Evolutionary conservation across 2,329 filamentous ascomycete genomes (phyloP).

Genomic region (Diaporthe citriasiana): DNA sequence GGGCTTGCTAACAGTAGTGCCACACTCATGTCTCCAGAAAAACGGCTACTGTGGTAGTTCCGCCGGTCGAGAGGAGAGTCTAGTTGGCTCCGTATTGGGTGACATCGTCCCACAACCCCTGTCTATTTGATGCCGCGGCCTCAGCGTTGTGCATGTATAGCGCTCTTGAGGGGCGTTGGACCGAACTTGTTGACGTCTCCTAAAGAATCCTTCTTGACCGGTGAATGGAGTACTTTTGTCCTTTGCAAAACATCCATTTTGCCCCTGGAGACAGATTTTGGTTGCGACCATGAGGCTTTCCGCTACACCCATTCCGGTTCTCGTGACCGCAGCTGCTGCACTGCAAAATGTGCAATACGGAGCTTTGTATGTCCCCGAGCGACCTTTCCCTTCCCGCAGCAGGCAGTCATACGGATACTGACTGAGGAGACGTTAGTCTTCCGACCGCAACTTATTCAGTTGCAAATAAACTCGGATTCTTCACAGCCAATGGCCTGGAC

Average conservation of each 20-base stretch:
- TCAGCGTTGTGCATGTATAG: constrained; percentile 9
- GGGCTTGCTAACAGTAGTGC: not conserved
- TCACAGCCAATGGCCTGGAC: constrained; percentile 48
- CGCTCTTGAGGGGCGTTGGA: not conserved
- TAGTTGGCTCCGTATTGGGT: constrained; percentile 5
- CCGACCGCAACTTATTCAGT: constrained; percentile 50
- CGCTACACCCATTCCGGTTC: constrained; percentile 3
- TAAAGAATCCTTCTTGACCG: constrained; percentile 7
- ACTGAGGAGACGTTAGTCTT: constrained; percentile 26
- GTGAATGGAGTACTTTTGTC: not conserved
- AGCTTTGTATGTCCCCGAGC: constrained; percentile 42
- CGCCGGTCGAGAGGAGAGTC: not conserved
- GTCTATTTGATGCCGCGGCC: constrained; percentile 17
- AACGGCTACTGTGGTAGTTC: not conserved
- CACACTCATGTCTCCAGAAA: not conserved
- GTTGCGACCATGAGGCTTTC: constrained; percentile 31
- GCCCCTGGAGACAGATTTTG: constrained; percentile 7
- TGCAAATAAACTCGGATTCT: constrained; percentile 49
- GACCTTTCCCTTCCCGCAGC: not conserved
- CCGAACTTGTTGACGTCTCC: not conserved
- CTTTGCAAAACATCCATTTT: not conserved
- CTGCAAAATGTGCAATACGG: constrained; percentile 42
- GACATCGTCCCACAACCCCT: constrained; percentile 11
- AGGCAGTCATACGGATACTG: not conserved
- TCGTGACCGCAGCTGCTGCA: not conserved